Percentiles rank a stretch among this genome's conserved stretches.
Conservation (phyloP, 345 rosid genomes). For the Geranium rotundifolium region DNA sequence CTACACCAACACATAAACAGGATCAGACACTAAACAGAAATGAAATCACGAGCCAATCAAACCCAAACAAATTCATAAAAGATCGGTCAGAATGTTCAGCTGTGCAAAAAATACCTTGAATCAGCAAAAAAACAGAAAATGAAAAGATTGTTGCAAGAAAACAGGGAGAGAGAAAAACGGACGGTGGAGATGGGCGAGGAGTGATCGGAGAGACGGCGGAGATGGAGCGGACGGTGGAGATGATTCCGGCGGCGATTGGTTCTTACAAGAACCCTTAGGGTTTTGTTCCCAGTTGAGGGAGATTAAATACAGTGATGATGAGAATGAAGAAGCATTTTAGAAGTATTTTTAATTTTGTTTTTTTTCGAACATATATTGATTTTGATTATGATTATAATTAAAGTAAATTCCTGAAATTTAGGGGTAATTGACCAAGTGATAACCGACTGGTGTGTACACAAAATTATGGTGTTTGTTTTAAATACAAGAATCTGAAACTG, state of each 20-base stretch:
- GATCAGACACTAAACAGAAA: too few relatives aligned
- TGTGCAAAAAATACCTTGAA: neutral
- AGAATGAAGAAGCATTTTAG: conserved; percentile 1
- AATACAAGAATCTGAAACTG: conserved; percentile 17
- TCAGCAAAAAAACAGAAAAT: neutral
- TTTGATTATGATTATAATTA: neutral
- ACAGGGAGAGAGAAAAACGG: conserved; percentile 1
- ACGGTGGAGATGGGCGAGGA: conserved; percentile 6
- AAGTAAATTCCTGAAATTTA: conserved; percentile 9
- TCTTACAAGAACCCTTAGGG: conserved; percentile 90
- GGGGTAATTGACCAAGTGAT: conserved; percentile 31
- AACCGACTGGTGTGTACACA: conserved; percentile 23
- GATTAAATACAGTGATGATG: conserved; percentile 21
- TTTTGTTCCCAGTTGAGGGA: conserved; percentile 32
- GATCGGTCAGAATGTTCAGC: too few relatives aligned
- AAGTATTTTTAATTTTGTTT: neutral
- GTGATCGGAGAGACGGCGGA: conserved; percentile 9
- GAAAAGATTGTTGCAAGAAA: conserved; percentile 1
- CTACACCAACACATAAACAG: too few relatives aligned
- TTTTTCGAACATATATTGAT: neutral
- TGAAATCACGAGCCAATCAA: too few relatives aligned
- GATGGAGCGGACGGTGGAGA: conserved; percentile 29
- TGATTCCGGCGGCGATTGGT: conserved; percentile 71
- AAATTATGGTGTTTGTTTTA: conserved; percentile 23
- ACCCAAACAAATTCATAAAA: too few relatives aligned